Base-by-base conservation (phyloP, 768 basidiomycete genomes). In the Podaxis pistillaris region DNA sequence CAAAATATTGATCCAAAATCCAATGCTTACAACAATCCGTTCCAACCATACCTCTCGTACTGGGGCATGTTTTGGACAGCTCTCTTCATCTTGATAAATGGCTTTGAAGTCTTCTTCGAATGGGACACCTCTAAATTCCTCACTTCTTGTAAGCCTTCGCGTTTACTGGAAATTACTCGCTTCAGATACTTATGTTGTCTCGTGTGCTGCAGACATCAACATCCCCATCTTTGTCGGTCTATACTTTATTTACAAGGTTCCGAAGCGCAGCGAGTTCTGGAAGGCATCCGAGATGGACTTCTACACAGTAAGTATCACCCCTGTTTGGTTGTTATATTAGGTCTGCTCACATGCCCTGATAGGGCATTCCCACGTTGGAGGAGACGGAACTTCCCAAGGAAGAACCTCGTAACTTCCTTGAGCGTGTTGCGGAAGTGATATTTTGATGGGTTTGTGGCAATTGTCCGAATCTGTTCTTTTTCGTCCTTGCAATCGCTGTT, bases 1-100 rank as follows among this genome's bases (percentile, higher is more conserved):
- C 90, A 92, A 71, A 91, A 88, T 1, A 81, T 86, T 63, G 80
- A 87, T 68, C 79, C 87, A 62, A 79, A 68, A 33, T 78, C 80
- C 19, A 84, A 94, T 50, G 78, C 84, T 0, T 95, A 91, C 74
- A 72, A 80, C 66, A 86, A 83, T 66, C 65, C 68, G 2, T 72
- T 88, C 28, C 89, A 90, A 68, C 90, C 90, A 0, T 91, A 82
- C 66, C 72, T 90, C 38, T 76, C 89, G 15, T 86, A 83, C 71
- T 90, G 89, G 84, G 90, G 86, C 24, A 74, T 88, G 52, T 81
- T 83, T 72, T 89, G 89, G 85, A 84, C 81, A 12, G 53, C 74
- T 1, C 68, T 90, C 68, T 86, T 88, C 73, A 86, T 85, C 70
- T 75, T 83, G 26, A 67, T 81, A 68, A 82, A 78, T 38, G 81